Conservation (phyloP, 2,329 filamentous ascomycete species). For the Fusarium sublunatum region DNA sequence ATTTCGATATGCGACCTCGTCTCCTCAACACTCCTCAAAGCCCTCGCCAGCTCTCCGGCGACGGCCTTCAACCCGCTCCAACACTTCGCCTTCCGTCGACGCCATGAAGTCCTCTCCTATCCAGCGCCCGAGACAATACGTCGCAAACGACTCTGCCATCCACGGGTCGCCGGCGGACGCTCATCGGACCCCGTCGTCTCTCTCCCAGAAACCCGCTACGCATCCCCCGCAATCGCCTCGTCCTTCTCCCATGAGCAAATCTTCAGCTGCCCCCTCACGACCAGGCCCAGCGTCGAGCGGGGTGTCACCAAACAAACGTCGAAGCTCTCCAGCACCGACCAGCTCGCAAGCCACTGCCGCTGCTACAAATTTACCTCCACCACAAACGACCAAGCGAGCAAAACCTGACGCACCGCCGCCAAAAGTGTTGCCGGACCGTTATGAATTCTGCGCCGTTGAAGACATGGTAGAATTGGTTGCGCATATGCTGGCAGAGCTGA, state of each 20-base stretch:
- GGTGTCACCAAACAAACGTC: slow-evolving; percentile 52
- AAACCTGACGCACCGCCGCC: slow-evolving; percentile 62
- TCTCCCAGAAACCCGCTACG: slow-evolving; percentile 40
- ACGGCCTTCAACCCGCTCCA: slow-evolving; percentile 43
- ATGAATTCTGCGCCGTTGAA: slow-evolving; percentile 83
- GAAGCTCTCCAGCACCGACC: slow-evolving; percentile 45
- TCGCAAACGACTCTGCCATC: slow-evolving; percentile 39
- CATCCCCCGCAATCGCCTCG: slow-evolving; percentile 39
- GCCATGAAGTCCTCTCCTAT: slow-evolving; percentile 46
- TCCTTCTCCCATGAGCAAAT: slow-evolving; percentile 25
- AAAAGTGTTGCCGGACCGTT: slow-evolving; percentile 75
- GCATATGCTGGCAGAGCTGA: slow-evolving; percentile 95
- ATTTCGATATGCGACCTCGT: slow-evolving; percentile 53
- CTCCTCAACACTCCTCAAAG: slow-evolving; percentile 45
- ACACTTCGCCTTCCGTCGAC: slow-evolving; percentile 34
- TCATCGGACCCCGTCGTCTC: slow-evolving; percentile 33
- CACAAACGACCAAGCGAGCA: slow-evolving; percentile 62
- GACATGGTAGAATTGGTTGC: slow-evolving; percentile 92
- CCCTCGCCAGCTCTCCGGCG: slow-evolving; percentile 43
- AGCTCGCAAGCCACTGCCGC: slow-evolving; percentile 46
- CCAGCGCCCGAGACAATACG: slow-evolving; percentile 40
- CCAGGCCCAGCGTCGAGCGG: slow-evolving; percentile 33
- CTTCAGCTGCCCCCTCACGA: slow-evolving; percentile 30
- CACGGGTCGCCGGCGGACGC: slow-evolving; percentile 37
- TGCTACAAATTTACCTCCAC: slow-evolving; percentile 41